Evolutionary conservation across 2,329 filamentous ascomycete genomes (phyloP), one percentile per base, ranked within the genome.

Genomic region (Ceratocystis papillata): DNA sequence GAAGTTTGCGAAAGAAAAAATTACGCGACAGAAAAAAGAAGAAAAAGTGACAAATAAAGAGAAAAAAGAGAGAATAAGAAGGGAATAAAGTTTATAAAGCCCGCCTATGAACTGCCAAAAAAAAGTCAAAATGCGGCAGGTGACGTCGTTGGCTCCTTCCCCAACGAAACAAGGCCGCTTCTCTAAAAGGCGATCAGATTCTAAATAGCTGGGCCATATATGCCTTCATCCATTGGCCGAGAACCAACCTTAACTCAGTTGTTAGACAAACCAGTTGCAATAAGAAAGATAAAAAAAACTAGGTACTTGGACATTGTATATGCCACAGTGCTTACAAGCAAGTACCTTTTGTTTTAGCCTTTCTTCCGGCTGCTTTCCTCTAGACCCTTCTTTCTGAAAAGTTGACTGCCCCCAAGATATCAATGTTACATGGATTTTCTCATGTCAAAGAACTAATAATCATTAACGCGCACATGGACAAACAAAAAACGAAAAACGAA

Each of bases 401-500:
- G 3, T 22, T 22, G 15, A n/a, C 15, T 5, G 22, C 48, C 15
- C 12, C 10, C 48, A 25, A 53, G 20, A 53, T 2, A 25, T 0
- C 25, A 25, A 5, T 15, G 17, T 53, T 25, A 53, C 48, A 22
- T 2, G 15, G 22, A 15, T 15, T 15, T 25, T 15, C 22, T 15
- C 5, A 59, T 59, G 55, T 59, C 30, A n/a, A 67, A 67, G 55
- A 60, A 68, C 44, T 45, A 30, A 55, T 66, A 63, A 45, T 64
- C 65, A 67, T 68, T 67, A 66, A 62, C 57, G 62, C 65, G 62
- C 57, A 67, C 53, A 61, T 53, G 46, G 62, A 44, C 59, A 41
- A 48, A 63, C 48, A 67, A 62, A 50, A 50, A 55, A 22, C 33
- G 20, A 30, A 50, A 41, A 57, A 45, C 37, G 37, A 15, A 50